A percentile compares a stretch with the other conserved stretches of the same genome.
Conservation (phyloP, 129 eudicot genomes). For the Artemisia tridentata region DNA sequence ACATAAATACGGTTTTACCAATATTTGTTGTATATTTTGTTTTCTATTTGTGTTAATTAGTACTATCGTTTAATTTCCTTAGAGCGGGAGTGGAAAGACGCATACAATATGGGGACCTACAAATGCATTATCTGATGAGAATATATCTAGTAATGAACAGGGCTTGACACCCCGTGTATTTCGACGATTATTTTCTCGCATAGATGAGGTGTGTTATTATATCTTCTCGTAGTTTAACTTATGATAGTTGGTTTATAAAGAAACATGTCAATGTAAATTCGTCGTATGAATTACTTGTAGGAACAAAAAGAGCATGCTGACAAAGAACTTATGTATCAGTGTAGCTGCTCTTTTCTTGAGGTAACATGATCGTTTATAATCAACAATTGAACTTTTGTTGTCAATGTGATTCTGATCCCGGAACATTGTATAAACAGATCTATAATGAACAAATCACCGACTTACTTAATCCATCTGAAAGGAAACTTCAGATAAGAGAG, state of each 20-base stretch:
- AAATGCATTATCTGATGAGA: constrained; percentile 71
- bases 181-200: constrained; percentile 60
- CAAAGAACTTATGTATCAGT: constrained; percentile 77
- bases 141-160: constrained; percentile 30
- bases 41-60: not conserved
- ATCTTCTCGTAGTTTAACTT: not conserved
- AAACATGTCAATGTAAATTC: not conserved
- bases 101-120: constrained; percentile 99
- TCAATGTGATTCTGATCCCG: constrained; percentile 18
- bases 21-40: not conserved
- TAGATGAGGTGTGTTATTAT: constrained; percentile 55
- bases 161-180: constrained; percentile 90
- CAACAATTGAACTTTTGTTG: not conserved
- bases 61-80: constrained; percentile 12
- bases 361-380: constrained; percentile 33
- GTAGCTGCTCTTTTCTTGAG: constrained; percentile 98
- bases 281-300: constrained; percentile 32
- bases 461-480: constrained; percentile 79
- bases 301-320: constrained; percentile 76
- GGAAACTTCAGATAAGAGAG: constrained; percentile 85
- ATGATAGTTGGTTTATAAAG: not conserved
- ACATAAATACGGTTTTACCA: no score
- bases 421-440: constrained; percentile 46
- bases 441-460: constrained; percentile 96
- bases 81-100: constrained; percentile 98